Conservation (phyloP, 2,329 filamentous ascomycete genomes). For the Microascus cirrosus region DNA sequence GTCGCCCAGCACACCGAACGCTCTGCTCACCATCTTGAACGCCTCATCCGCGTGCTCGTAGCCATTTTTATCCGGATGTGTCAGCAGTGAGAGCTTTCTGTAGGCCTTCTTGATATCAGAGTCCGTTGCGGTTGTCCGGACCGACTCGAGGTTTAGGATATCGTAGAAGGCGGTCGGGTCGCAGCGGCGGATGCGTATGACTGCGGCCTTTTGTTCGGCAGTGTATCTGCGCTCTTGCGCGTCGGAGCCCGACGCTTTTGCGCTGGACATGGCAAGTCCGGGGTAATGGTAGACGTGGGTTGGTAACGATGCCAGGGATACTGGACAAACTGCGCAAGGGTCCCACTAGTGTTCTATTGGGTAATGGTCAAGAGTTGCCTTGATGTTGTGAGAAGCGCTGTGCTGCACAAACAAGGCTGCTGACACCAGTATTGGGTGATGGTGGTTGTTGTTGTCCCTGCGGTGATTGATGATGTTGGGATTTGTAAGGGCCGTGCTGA, state of each 20-base stretch:
- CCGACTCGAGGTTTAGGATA: conserved; percentile 64
- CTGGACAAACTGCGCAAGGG: neutral
- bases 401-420: too few relatives aligned
- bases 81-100: conserved; percentile 83
- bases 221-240: conserved; percentile 57
- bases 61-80: conserved; percentile 98
- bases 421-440: too few relatives aligned
- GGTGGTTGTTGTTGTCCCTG: too few relatives aligned
- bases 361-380: neutral
- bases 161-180: conserved; percentile 86
- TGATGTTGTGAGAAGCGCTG: neutral
- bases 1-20: conserved; percentile 88
- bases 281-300: neutral
- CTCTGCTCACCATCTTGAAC: conserved; percentile 94
- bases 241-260: conserved; percentile 31
- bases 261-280: conserved; percentile 3
- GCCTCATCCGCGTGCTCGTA: conserved; percentile 93
- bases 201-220: conserved; percentile 80
- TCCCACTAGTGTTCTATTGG: neutral
- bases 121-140: conserved; percentile 58
- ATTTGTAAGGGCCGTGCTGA: too few relatives aligned
- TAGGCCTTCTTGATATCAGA: conserved; percentile 96
- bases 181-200: conserved; percentile 80
- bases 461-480: too few relatives aligned
- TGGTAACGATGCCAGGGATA: neutral